Conservation (phyloP, 371 early-diverging fungal species). For the Haplosporangium sp. region DNA sequence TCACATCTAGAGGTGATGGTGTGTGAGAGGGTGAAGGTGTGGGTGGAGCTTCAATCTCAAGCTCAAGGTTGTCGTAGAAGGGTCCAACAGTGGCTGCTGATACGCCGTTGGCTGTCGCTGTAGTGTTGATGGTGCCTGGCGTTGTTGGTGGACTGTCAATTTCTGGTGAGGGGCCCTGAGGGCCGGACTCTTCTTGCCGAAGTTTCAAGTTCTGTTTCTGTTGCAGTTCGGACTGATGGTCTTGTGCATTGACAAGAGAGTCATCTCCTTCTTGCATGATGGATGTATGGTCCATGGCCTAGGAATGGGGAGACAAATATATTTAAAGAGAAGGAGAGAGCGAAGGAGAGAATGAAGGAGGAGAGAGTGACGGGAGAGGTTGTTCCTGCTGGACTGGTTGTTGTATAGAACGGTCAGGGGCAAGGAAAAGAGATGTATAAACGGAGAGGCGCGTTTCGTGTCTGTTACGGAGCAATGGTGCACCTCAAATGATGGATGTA, state of each 20-base stretch:
- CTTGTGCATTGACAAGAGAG: not conserved
- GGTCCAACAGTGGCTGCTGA: not conserved
- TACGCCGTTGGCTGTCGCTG: no score
- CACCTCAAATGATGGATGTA: no score
- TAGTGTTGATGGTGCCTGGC: not conserved
- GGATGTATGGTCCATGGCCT: conserved; percentile 9
- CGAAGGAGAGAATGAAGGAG: conserved; percentile 4
- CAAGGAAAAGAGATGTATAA: not conserved
- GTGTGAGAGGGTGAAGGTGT: conserved; percentile 19
- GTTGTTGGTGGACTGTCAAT: not conserved
- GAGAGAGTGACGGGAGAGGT: not conserved
- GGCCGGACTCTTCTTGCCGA: no score
- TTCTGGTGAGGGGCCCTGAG: not conserved
- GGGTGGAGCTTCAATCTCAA: conserved; percentile 8
- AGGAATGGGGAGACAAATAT: not conserved
- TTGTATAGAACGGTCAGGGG: no score
- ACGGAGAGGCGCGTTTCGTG: not conserved
- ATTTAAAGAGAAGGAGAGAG: conserved; percentile 7
- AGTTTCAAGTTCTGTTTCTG: not conserved
- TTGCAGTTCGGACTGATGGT: not conserved
- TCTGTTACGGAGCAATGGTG: no score
- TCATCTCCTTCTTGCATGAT: conserved; percentile 4
- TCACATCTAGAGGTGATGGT: no score
- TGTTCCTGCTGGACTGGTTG: no score
- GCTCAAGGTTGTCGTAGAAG: conserved; percentile 18